phyloP scores from a whole-genome alignment of 2,329 filamentous ascomycete species.

The Curvularia sp. region DNA sequence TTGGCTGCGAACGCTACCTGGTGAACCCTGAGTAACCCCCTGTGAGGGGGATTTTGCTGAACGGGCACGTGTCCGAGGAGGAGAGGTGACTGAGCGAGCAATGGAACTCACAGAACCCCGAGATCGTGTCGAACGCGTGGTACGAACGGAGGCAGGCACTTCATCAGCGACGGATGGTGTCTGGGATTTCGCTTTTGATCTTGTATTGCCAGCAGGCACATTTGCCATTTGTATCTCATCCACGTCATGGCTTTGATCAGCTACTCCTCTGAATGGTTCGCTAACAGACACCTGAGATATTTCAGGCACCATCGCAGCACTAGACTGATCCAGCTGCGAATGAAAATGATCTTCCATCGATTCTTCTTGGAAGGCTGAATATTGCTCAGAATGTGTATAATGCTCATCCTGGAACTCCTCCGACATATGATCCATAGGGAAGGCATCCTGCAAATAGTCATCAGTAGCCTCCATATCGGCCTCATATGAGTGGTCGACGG shows the following conservation, averaged over 20 bases:
- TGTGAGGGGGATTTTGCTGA: constrained; percentile 31
- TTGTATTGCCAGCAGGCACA: constrained; percentile 40
- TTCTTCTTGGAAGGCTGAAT: constrained; percentile 40
- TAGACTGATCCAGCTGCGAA: constrained; percentile 14
- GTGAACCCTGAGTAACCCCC: constrained; percentile 29
- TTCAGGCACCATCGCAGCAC: constrained; percentile 1
- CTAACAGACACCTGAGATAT: neutral
- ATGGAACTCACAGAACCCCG: constrained; percentile 27
- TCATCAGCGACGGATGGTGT: constrained; percentile 31
- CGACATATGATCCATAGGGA: constrained; percentile 5
- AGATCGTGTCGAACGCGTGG: constrained; percentile 29
- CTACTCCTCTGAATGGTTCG: constrained; percentile 27
- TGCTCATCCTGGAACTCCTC: constrained; percentile 6
- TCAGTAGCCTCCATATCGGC: constrained; percentile 15
- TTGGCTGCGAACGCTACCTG: constrained; percentile 40
- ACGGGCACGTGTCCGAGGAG: constrained; percentile 24
- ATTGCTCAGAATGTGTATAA: constrained; percentile 7
- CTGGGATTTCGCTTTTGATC: constrained; percentile 41
- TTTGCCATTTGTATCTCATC: constrained; percentile 28
- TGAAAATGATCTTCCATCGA: constrained; percentile 36
- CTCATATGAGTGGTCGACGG: constrained; percentile 11
- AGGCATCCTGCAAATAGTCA: constrained; percentile 17
- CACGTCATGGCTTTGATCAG: constrained; percentile 31
- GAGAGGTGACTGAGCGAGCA: constrained; percentile 26
- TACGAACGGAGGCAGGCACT: constrained; percentile 14